Evolutionary conservation across 129 eudicot species (phyloP), one percentile per base, ranked within the genome.

Genomic region (Deinandra increscens): DNA sequence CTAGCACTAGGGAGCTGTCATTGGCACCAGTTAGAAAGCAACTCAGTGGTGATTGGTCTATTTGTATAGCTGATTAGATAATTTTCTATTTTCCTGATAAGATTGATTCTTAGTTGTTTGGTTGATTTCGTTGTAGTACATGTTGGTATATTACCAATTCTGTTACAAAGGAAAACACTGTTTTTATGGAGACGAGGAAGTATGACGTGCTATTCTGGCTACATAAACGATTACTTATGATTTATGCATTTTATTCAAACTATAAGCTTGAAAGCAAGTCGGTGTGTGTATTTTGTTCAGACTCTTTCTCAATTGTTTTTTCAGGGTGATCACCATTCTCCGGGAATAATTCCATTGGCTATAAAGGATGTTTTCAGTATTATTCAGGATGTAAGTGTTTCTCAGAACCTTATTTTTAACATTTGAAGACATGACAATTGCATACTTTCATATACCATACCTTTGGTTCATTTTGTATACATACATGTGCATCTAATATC

Each of bases 351-450:
- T 77, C 99, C 99, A 43, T 76, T 94, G 85, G 97, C 99, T 11
- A 94, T 94, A 81, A 94, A 89, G 78, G 99, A 94, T 77, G 97
- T 94, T 42, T 94, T 94, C 87, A 94, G 97, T 85, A 87, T 94
- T 38, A 94, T 94, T 73, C 99, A 94, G 82, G 99, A 94, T 78
- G 99, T 94, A 85, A 83, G 97, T 64, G 45, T 75, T 76, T 63
- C 75, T 54, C 15, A 23, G 7, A 7, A 68, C 55, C 38, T 68
- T 37, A 7, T 66, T 19, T 9, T 31, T 44, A 31, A 55, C n/a
- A 34, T 33, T 12, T 31, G 43, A 75, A 58, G 38, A 67, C 61
- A 33, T 56, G 50, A 48, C 7, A 56, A 44, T 11, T 60, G 38
- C 62, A 44, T 51, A 15, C 73, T 42, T 68, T 9, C 23, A 10